A percentile compares a stretch with the other conserved stretches of the same genome.
These are phyloP conservation scores for Wallacemonas rigidus DNA, from an alignment of 208 protist genomes.

Conservation along the genomic window DNA sequence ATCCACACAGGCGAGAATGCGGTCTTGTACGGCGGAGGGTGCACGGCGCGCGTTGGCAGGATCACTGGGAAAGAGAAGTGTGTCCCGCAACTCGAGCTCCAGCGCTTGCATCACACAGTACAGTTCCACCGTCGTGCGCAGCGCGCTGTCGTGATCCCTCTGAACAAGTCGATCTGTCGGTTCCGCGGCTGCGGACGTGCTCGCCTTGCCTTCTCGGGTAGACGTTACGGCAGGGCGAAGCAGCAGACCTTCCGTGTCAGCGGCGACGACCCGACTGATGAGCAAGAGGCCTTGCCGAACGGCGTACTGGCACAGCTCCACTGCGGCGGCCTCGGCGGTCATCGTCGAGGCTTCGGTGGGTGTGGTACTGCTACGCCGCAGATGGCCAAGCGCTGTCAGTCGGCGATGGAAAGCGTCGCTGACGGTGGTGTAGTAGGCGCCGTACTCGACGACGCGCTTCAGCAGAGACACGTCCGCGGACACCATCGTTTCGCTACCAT, in stretches of 20 bases:
- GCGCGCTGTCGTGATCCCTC: background rate
- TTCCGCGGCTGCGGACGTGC: background rate
- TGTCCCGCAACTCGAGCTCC: constrained; percentile 49
- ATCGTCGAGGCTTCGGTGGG: background rate
- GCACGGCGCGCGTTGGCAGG: constrained; percentile 10
- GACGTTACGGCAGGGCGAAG: constrained; percentile 16
- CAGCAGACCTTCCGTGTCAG: constrained; percentile 41
- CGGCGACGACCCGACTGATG: constrained; percentile 47
- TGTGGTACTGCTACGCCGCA: background rate
- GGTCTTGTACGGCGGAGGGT: constrained; percentile 14
- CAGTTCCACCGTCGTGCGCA: constrained; percentile 27
- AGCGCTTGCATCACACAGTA: constrained; percentile 45
- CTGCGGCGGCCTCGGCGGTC: background rate
- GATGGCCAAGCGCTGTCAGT: background rate
- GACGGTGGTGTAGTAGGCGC: background rate
- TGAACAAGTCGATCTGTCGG: background rate
- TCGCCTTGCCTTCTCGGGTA: background rate
- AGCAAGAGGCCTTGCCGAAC: constrained; percentile 54
- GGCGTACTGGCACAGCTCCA: constrained; percentile 17
- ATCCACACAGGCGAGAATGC: constrained; percentile 23
- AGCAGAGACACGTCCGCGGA: background rate
- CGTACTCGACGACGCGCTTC: constrained; percentile 1
- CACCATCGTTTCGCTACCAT: background rate
- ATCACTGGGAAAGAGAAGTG: background rate
- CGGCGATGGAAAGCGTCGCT: constrained; percentile 8